These are phyloP conservation scores for Boechera divaricarpa DNA, from an alignment of 345 rosid genomes.

Conservation along the genomic window DNA sequence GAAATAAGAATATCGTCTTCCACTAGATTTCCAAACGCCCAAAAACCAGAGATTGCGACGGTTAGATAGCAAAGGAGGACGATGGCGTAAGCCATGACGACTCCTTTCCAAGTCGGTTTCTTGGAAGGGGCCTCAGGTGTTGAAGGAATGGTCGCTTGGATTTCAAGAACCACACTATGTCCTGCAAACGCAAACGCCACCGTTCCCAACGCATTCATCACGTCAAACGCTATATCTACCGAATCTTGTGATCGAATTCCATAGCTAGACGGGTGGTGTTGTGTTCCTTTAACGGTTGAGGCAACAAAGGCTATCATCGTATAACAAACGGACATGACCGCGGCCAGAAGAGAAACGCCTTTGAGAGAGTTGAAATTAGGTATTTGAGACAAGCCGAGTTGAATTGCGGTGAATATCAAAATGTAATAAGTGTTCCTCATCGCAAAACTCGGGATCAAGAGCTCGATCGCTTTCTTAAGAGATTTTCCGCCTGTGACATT, in stretches of 20 bases:
- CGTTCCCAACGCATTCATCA: slow-evolving; percentile 41
- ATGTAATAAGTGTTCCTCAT: slow-evolving; percentile 55
- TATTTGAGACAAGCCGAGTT: slow-evolving; percentile 64
- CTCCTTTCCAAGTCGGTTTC: slow-evolving; percentile 56
- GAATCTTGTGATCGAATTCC: slow-evolving; percentile 18
- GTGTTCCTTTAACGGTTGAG: background rate
- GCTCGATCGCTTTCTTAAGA: too few species aligned
- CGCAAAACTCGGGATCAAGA: too few species aligned
- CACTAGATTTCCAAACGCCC: slow-evolving; percentile 48
- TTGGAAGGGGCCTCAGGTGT: slow-evolving; percentile 46
- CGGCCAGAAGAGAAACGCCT: slow-evolving; percentile 66
- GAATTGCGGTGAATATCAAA: slow-evolving; percentile 65
- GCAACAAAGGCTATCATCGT: slow-evolving; percentile 27
- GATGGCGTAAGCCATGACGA: slow-evolving; percentile 45
- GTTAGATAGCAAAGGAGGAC: slow-evolving; percentile 49
- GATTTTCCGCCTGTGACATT: too few species aligned
- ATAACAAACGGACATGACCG: slow-evolving; percentile 61
- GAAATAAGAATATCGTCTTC: slow-evolving; percentile 55
- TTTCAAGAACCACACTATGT: slow-evolving; percentile 56
- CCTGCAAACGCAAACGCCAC: slow-evolving; percentile 59
- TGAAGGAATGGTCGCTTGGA: slow-evolving; percentile 59
- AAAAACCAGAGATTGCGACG: slow-evolving; percentile 46
- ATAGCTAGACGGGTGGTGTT: slow-evolving; percentile 18
- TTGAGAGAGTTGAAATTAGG: slow-evolving; percentile 77
- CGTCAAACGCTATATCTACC: slow-evolving; percentile 9